Base-by-base conservation (phyloP, 768 basidiomycete genomes). In the Pleurotus cornucopiae region DNA sequence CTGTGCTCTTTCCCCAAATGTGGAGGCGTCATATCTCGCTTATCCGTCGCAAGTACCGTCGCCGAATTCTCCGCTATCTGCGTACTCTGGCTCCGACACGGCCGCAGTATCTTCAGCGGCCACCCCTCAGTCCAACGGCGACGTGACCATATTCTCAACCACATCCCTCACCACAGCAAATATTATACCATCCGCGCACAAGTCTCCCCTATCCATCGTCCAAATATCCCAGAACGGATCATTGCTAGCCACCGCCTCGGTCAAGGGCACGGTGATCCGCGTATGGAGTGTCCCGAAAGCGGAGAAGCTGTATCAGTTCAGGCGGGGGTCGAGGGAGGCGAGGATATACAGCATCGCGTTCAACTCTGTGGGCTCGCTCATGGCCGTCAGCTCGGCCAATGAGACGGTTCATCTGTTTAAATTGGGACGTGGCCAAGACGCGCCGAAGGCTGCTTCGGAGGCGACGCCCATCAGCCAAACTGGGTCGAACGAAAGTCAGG, bases 331-430 rank as follows among this genome's bases (percentile, higher is more conserved):
- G 40, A 78, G 93, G 26, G 91, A 90, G 61, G 84, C 94, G 13
- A 77, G 78, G 67, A 98, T 99, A 61, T 91, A 89, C 61, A 88
- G 86, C 16, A 77, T 82, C 63, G 78, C 73, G 61, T 98, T 98
- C 71, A 99, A 99, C 65, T 66, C 83, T 2, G 84, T 91, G 34
- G 85, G 84, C 12, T 86, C 85, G 4, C 67, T 99, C n/a, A 72
- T 98, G 12, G 93, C 91, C 1, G 95, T 20, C 16, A 91, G 89
- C 66, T 88, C 85, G 7, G 95, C 92, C 51, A 91, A 93, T 58
- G 95, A 93, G 60, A 98, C 96, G 11, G 94, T 99, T 12, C 97
- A 99, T 69, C 88, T 99, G 38, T 99, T 96, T 76, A 93, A 92
- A 71, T 78, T 98, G 4, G 85, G 84, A 0, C 43, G 49, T 40